Base-by-base conservation (phyloP, 495 filamentous ascomycete genomes). In the Clavariopsis aquatica region DNA sequence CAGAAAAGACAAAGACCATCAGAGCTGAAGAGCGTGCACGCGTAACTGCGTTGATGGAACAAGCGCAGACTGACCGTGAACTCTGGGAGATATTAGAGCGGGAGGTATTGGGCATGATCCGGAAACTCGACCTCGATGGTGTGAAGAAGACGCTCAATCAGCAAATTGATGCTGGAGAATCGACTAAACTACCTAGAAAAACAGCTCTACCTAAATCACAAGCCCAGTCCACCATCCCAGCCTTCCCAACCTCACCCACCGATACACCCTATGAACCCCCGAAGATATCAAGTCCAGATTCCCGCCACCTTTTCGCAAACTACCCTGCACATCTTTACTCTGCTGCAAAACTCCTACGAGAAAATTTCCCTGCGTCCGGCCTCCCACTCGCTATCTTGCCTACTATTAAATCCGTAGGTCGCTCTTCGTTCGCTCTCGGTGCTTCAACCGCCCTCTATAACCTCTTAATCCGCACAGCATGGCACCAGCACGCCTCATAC, bases 371-470 rank as follows among this genome's bases (percentile, higher is more conserved):
- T 1, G 74, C 82, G 0, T 92, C 89, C 1, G 77, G 78, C 0
- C 80, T 92, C 17, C 79, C 82, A 15, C 76, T 87, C 23, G 78
- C 81, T 57, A 75, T 96, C 43, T 80, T 93, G 0, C 84, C 90
- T 1, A 82, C 81, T 0, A 82, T 95, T 74, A 91, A 89, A 70
- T 78, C 82, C 19, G 81, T 92, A 1, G 90, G 91, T 6, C 78
- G 84, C 0, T 77, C 83, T 24, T 90, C 89, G 13, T 87, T 87
- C 55, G 81, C 92, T 15, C 81, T 96, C 0, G 92, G 89, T 24
- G 84, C 84, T 22, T 89, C 85, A 27, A 87, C 88, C 1, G 76
- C 78, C 0, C 83, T 96, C 38, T 95, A 91, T 75, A 91, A 93
- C 72, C 84, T 88, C 49, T 76, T 93, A 36, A 78, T 92, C 22